A percentile compares a stretch with the other conserved stretches of the same genome.
phyloP scores from a whole-genome alignment of 371 early-diverging fungal genomes.

The Mucor sp. region DNA sequence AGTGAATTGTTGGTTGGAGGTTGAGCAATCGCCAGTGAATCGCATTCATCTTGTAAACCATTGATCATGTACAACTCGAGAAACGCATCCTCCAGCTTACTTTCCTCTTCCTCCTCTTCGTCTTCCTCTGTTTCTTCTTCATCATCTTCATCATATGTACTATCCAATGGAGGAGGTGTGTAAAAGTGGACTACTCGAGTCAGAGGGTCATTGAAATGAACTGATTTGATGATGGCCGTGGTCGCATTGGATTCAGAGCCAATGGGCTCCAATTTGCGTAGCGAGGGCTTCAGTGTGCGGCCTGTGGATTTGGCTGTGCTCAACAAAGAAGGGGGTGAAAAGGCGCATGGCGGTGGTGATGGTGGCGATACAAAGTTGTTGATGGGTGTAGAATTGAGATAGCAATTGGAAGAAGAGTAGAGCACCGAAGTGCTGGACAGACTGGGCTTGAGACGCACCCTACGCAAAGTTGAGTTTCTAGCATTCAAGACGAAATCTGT shows the following conservation, averaged over 20 bases:
- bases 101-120: conserved; percentile 14
- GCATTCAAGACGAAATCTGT: neutral
- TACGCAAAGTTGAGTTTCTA: neutral
- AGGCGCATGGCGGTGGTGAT: neutral
- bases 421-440: neutral
- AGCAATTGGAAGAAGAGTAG: neutral
- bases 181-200: conserved; percentile 47
- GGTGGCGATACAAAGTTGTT: neutral
- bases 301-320: neutral
- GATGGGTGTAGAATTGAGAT: neutral
- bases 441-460: neutral
- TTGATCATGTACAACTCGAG: conserved; percentile 27
- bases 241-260: neutral
- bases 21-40: neutral
- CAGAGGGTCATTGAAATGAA: conserved; percentile 61
- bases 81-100: conserved; percentile 31
- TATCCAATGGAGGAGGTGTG: conserved; percentile 4
- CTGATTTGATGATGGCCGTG: conserved; percentile 39
- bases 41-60: conserved; percentile 11
- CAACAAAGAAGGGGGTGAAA: neutral
- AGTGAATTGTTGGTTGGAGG: neutral
- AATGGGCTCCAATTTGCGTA: neutral
- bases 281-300: neutral
- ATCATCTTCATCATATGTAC: conserved; percentile 24
- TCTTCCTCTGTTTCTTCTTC: conserved; percentile 16